A percentile compares a stretch with the other conserved stretches of the same genome.
These are phyloP conservation scores for Mycena metata DNA, from an alignment of 768 basidiomycete species.

Conservation along the genomic window DNA sequence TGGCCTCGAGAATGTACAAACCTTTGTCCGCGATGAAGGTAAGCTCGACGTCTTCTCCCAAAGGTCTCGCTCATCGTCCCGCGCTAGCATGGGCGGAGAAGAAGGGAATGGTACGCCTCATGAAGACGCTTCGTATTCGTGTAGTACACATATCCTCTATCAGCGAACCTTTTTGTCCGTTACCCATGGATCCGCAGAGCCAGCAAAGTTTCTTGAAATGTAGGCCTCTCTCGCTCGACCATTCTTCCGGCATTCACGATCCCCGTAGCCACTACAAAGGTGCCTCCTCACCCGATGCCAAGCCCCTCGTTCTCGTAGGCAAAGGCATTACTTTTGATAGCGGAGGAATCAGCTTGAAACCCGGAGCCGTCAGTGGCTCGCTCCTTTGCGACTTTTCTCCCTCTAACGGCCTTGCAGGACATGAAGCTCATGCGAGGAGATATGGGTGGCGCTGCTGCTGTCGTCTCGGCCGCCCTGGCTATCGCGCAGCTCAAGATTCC, in stretches of 20 bases:
- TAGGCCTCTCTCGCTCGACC: constrained; percentile 44
- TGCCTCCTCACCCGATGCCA: constrained; percentile 64
- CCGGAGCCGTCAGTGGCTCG: constrained; percentile 64
- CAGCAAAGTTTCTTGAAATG: constrained; percentile 91
- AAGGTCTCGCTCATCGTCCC: constrained; percentile 22
- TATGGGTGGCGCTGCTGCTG: constrained; percentile 91
- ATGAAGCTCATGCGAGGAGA: constrained; percentile 92
- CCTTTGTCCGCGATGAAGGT: constrained; percentile 84
- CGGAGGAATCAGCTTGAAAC: constrained; percentile 90
- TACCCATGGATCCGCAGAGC: constrained; percentile 84
- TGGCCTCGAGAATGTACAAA: constrained; percentile 74
- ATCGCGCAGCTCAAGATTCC: constrained; percentile 88
- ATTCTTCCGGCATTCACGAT: neutral
- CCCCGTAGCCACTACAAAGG: constrained; percentile 82
- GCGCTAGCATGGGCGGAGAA: constrained; percentile 80
- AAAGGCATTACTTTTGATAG: constrained; percentile 94
- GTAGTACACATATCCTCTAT: neutral
- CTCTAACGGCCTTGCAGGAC: constrained; percentile 52
- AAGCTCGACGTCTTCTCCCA: constrained; percentile 24
- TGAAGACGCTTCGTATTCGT: neutral
- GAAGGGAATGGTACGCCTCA: constrained; percentile 78
- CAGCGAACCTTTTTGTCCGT: constrained; percentile 91
- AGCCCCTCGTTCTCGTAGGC: constrained; percentile 83
- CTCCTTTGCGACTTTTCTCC: neutral
- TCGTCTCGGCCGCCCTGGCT: constrained; percentile 78